Evolutionary conservation across 352 stramenopile genomes (phyloP).

Genomic region (Elongisporangium anandrum): DNA sequence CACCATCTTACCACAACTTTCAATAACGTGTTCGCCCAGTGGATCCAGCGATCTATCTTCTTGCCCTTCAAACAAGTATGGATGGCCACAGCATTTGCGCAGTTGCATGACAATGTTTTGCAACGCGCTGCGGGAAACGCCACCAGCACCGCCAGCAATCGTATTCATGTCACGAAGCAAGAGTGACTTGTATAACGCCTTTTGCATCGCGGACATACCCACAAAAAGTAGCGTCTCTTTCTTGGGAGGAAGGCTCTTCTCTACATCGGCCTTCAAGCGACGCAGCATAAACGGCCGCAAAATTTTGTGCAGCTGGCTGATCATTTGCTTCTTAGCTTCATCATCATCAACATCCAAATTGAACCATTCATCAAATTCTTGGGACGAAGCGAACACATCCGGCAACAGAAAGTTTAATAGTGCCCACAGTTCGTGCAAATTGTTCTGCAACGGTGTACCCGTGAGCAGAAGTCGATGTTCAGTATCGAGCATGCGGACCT

Average conservation of each 20-base stretch:
- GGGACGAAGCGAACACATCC: slow-evolving; percentile 88
- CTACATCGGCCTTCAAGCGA: slow-evolving; percentile 98
- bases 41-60: slow-evolving; percentile 94
- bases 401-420: slow-evolving; percentile 94
- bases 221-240: slow-evolving; percentile 96
- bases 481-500: slow-evolving; percentile 72
- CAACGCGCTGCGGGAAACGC: slow-evolving; percentile 73
- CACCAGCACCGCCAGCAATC: slow-evolving; percentile 56
- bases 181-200: slow-evolving; percentile 96
- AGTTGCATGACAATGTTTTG: slow-evolving; percentile 89
- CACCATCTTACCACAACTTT: slow-evolving; percentile 98
- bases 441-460: slow-evolving; percentile 94
- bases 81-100: slow-evolving; percentile 88
- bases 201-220: slow-evolving; percentile 91
- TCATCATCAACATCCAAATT: slow-evolving; percentile 86
- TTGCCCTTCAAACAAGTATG: slow-evolving; percentile 93
- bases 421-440: slow-evolving; percentile 93
- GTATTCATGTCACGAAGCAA: slow-evolving; percentile 95
- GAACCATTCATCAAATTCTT: slow-evolving; percentile 89
- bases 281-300: slow-evolving; percentile 96
- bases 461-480: slow-evolving; percentile 90
- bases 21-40: slow-evolving; percentile 94
- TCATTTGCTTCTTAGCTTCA: slow-evolving; percentile 89
- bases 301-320: slow-evolving; percentile 85
- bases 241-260: slow-evolving; percentile 97